phyloP scores from a whole-genome alignment of 208 protist species.

The Phytomonas sp. region DNA sequence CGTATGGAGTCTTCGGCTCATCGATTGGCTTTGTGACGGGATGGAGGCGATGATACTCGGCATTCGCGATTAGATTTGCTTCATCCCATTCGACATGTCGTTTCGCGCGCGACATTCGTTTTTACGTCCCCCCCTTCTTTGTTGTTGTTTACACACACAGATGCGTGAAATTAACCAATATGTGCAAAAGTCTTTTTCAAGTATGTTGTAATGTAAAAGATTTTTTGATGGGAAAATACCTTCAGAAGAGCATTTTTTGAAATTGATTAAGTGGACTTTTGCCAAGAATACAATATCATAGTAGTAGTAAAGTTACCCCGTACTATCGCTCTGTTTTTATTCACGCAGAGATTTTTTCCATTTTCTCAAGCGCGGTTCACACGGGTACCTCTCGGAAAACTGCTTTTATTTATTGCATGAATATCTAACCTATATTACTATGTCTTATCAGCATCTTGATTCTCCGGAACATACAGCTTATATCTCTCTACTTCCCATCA shows the following conservation, averaged over 20 bases:
- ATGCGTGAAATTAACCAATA: not conserved
- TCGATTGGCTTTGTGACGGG: slow-evolving; percentile 82
- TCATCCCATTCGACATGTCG: slow-evolving; percentile 79
- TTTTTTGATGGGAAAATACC: not conserved
- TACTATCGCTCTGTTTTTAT: not conserved
- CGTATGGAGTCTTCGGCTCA: slow-evolving; percentile 84
- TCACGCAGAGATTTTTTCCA: not conserved
- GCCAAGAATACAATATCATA: not conserved
- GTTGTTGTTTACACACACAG: not conserved
- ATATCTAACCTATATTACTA: not conserved
- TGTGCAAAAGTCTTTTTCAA: not conserved
- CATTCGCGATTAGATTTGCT: slow-evolving; percentile 68
- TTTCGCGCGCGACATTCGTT: slow-evolving; percentile 17
- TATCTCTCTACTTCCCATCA: not conserved
- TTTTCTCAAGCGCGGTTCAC: not conserved
- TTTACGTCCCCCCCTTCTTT: not conserved
- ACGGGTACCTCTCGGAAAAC: not conserved
- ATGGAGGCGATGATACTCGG: slow-evolving; percentile 72
- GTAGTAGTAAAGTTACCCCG: not conserved
- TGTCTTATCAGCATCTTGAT: not conserved
- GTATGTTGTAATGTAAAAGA: not conserved
- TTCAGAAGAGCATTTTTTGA: not conserved
- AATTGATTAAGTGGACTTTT: not conserved
- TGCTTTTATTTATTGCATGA: not conserved
- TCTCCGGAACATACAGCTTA: not conserved